These are phyloP conservation scores for Pezicula rhizophila DNA, from an alignment of 2,329 filamentous ascomycete species.

Conservation along the genomic window DNA sequence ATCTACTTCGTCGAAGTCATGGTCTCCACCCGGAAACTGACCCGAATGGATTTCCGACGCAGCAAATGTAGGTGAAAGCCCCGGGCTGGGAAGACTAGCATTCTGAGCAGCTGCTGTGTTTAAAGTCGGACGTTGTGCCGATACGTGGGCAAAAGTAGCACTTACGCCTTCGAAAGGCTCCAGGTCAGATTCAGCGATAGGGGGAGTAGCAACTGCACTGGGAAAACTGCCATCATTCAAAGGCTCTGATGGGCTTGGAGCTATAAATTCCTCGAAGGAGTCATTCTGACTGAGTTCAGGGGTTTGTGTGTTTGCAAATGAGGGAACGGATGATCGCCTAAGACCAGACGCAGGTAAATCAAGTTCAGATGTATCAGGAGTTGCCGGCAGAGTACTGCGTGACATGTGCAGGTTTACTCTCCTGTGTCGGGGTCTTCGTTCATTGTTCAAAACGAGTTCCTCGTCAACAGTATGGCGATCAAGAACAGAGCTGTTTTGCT, in stretches of 20 bases:
- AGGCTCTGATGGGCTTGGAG: conserved; percentile 12
- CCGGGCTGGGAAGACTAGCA: conserved; percentile 89
- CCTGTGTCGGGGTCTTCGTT: conserved; percentile 9
- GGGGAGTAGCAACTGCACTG: conserved; percentile 65
- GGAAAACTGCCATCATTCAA: conserved; percentile 46
- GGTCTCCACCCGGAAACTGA: conserved; percentile 32
- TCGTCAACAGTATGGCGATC: conserved; percentile 9
- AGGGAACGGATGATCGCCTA: conserved; percentile 7
- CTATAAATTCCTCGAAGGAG: conserved; percentile 19
- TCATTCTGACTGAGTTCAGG: conserved; percentile 35
- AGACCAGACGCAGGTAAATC: conserved; percentile 23
- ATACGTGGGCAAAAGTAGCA: conserved; percentile 41
- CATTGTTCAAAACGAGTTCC: neutral
- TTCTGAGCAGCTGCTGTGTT: conserved; percentile 74
- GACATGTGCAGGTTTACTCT: conserved; percentile 19
- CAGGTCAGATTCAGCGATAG: conserved; percentile 66
- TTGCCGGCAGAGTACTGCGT: conserved; percentile 38
- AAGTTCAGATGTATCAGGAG: conserved; percentile 52
- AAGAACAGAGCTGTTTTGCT: conserved; percentile 4
- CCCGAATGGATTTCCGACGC: conserved; percentile 44
- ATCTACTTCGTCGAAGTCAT: conserved; percentile 35
- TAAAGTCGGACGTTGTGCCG: conserved; percentile 45
- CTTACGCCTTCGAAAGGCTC: conserved; percentile 52
- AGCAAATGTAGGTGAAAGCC: conserved; percentile 84
- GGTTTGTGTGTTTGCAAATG: conserved; percentile 36